These are phyloP conservation scores for Zea luxurians DNA, from an alignment of 176 grass and related monocot species.

Conservation along the genomic window DNA sequence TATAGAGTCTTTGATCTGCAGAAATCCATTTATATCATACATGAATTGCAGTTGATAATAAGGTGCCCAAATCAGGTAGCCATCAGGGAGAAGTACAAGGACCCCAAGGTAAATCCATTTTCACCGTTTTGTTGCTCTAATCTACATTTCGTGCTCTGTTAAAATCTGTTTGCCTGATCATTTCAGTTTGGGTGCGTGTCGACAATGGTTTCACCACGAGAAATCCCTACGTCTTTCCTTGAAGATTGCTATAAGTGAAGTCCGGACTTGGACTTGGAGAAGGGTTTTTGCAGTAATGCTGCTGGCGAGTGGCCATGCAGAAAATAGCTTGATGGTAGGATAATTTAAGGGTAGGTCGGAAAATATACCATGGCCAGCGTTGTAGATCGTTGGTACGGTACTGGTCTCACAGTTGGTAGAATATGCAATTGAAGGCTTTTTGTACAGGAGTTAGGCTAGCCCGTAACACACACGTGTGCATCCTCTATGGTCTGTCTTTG, in stretches of 20 bases:
- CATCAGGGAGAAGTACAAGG: conserved; percentile 33
- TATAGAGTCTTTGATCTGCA: conserved; percentile 47
- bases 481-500: no score
- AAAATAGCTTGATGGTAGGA: conserved; percentile 15
- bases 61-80: conserved; percentile 21
- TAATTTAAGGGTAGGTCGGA: not conserved
- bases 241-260: conserved; percentile 27
- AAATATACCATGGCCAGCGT: not conserved
- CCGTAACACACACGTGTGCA: no score
- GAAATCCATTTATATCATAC: conserved; percentile 36
- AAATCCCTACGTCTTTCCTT: conserved; percentile 31
- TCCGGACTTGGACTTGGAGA: not conserved
- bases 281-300: conserved; percentile 1
- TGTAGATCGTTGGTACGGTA: conserved; percentile 2
- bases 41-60: conserved; percentile 42
- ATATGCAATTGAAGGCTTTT: not conserved
- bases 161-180: not conserved
- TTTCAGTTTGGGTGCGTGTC: conserved; percentile 43
- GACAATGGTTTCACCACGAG: conserved; percentile 7
- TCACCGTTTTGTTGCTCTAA: not conserved
- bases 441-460: not conserved
- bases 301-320: not conserved
- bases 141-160: conserved; percentile 5
- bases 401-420: not conserved
- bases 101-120: not conserved